Evolutionary conservation across 169 alveolate species (phyloP), one percentile per base, ranked within the genome.

Genomic region (Fabrea salina): DNA sequence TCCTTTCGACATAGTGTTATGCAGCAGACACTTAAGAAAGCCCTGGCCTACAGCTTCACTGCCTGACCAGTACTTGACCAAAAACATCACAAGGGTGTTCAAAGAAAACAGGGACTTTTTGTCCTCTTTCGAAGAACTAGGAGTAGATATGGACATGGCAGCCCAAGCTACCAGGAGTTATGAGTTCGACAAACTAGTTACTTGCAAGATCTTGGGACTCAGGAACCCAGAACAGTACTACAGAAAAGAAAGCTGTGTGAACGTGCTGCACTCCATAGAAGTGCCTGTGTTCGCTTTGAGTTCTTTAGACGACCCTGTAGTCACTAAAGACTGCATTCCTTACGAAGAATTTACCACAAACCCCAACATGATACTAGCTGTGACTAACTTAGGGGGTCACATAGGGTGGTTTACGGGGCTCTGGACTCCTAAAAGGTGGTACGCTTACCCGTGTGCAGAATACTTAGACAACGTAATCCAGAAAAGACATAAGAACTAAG

Each of bases 331-430:
- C 4, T 74, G 81, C 22, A 37, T 74, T 4, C 81, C 81, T 22
- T 53, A 53, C 44, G 71, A 74, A 30, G 81, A 74, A 43, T 74
- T 74, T 54, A 54, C 35, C 16, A 11, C 37, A 33, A 74, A 74
- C 5, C 64, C 51, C 4, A 37, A 74, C 25, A 11, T 43, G 33
- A 33, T 74, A 19, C 49, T 74, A 16, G 71, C 54, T 11, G 71
- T 37, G 19, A 74, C 81, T 0, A 30, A 33, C 33, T 16, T 19
- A 4, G 81, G 81, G 35, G 81, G 81, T 19, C 81, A 74, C 54
- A 43, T 74, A 0, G 81, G 72, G 11, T 74, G 81, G 81, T 74
- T 51, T 74, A 53, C 72, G n/a, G 81, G 81, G 1, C 33, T 27
- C 4, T 53, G 16, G 13, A 54, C 32, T 19, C 37, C 27, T 25